A percentile compares a stretch with the other conserved stretches of the same genome.
These are phyloP conservation scores for Metschnikowia cerradonensis DNA, from an alignment of 805 yeast species.

Conservation along the genomic window DNA sequence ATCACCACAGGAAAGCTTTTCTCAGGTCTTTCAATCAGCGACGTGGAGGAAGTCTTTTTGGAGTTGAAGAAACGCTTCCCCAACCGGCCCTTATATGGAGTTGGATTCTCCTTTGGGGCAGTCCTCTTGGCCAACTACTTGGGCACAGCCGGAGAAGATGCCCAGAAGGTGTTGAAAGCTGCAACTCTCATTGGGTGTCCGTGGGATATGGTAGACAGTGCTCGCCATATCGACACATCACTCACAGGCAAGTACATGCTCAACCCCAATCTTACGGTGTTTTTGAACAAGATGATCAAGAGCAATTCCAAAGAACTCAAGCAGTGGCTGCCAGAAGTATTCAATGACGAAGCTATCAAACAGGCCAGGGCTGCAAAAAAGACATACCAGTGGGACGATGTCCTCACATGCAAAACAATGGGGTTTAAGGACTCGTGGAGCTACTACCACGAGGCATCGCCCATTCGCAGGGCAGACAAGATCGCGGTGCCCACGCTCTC, in stretches of 20 bases:
- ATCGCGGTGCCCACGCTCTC: slow-evolving; percentile 62
- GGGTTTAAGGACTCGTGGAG: slow-evolving; percentile 62
- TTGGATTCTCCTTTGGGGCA: slow-evolving; percentile 84
- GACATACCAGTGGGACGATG: slow-evolving; percentile 58
- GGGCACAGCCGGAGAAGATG: slow-evolving; percentile 48
- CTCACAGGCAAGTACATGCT: slow-evolving; percentile 34
- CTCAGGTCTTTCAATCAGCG: slow-evolving; percentile 70
- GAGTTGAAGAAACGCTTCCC: slow-evolving; percentile 53
- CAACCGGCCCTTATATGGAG: slow-evolving; percentile 55
- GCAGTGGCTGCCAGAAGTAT: slow-evolving; percentile 25
- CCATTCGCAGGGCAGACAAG: slow-evolving; percentile 46
- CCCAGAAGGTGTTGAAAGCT: slow-evolving; percentile 38
- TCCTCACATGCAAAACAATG: slow-evolving; percentile 59
- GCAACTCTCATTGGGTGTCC: slow-evolving; percentile 63
- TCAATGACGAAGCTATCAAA: slow-evolving; percentile 38
- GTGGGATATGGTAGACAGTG: slow-evolving; percentile 64
- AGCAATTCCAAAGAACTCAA: slow-evolving; percentile 33
- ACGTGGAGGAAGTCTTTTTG: slow-evolving; percentile 53
- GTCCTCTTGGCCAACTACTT: slow-evolving; percentile 66
- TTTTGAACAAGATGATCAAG: slow-evolving; percentile 29
- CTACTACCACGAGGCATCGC: slow-evolving; percentile 63
- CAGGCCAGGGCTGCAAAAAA: slow-evolving; percentile 40
- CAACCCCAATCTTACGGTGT: slow-evolving; percentile 30
- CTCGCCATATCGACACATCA: slow-evolving; percentile 37
- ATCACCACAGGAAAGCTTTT: slow-evolving; percentile 68